Evolutionary conservation across 768 basidiomycete genomes (phyloP), one percentile per base, ranked within the genome.

Genomic region (Lentinula guzmanii): DNA sequence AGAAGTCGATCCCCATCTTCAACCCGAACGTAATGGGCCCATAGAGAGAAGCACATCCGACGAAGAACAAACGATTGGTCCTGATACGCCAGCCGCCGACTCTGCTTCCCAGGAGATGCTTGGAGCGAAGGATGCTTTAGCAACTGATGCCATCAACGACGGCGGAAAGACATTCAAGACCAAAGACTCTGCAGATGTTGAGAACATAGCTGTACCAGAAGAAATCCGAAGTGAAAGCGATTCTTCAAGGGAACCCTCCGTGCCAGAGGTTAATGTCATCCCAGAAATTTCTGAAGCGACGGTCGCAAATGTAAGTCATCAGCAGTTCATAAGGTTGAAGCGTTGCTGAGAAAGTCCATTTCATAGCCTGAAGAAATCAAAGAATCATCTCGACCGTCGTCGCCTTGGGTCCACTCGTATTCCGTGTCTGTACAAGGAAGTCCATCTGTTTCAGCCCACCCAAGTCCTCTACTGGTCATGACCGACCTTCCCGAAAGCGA

Each of bases 371-470:
- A 65, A 37, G 53, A 24, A 21, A 24, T 5, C 7, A 46, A 55
- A 43, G 56, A 53, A n/a, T 51, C 64, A 16, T 43, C 57, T 39
- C n/a, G 59, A 18, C 56, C 63, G 18, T 60, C 67, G 2, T 68
- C 68, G n/a, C 67, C 73, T 45, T 78, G 76, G 76, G 76, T 74
- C 18, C 73, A 76, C 34, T 77, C 77, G 31, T 77, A 78, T 61
- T 76, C 77, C 9, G 76, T 77, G 1, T 75, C 76, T 35, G 71
- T 68, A 18, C 78, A 79, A 63, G 77, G 77, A 24, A 75, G 70
- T 51, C 45, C 37, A 6, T 53, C 46, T 7, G 37, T 46, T 31
- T 58, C 51, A 7, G 51, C 52, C 16, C 48, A 31, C 16, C 5
- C 45, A 6, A 59, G 52, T 34, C 57, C 42, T 45, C 2, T 51